Base-by-base conservation (phyloP, 2,329 filamentous ascomycete genomes). In the Scopulariopsis brevicaulis region DNA sequence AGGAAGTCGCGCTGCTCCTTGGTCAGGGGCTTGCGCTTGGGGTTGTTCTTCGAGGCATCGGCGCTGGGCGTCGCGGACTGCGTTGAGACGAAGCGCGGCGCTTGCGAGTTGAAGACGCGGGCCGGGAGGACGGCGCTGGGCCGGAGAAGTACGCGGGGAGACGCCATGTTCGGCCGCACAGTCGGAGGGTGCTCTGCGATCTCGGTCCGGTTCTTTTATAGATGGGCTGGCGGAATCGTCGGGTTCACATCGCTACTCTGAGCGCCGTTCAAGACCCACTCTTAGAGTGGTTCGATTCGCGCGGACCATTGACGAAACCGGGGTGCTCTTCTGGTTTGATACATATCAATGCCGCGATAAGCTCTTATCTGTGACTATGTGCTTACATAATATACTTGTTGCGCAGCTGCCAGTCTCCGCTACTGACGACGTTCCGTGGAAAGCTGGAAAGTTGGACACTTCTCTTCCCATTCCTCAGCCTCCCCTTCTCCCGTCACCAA, bases 1-100 rank as follows among this genome's bases (percentile, higher is more conserved):
- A 95, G 83, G 66, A 87, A 95, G 59, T 86, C 79, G 59, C 83
- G 80, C 67, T 96, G 90, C 60, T 83, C 78, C 62, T 81, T 73
- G 34, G 84, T 89, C 53, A 94, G 76, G 11, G 85, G 79, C 68
- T 86, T 83, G 60, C 68, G 75, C 65, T 73, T 74, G 70, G 70
- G 56, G 68, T 61, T 14, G 69, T 65, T 61, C 66, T 60, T 65
- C 62, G 63, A 63, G 6, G 56, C 8, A 34, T 28, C 18, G 20
- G 32, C 37, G 37, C 22, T 18, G 3, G 56, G 56, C 50, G 20
- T 54, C 10, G 56, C 51, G 48, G 15, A 24, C 8, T 53, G 28
- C 14, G 51, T 50, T 10, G 57, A 59, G 46, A 57, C 40, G 55
- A 57, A 43, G 34, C 55, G 55, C 43, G 32, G n/a, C 25, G 25